Conservation (phyloP, 148 eudicot genomes). For the Camellia granthamiana region DNA sequence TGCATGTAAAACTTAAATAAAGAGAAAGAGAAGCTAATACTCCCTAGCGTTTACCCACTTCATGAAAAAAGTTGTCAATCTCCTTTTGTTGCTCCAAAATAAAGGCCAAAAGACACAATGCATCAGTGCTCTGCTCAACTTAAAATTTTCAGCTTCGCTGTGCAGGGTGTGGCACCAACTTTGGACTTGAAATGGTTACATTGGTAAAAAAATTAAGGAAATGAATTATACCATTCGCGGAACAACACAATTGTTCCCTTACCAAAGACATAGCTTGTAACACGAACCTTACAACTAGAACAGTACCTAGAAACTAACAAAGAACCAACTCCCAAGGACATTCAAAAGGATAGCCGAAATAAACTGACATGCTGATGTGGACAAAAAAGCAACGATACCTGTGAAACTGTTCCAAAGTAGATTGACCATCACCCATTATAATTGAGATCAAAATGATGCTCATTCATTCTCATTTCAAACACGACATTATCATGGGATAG, state of each 20-base stretch:
- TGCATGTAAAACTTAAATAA: conserved; percentile 35
- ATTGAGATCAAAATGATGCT: conserved; percentile 6
- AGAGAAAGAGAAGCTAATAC: conserved; percentile 61
- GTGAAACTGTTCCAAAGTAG: conserved; percentile 25
- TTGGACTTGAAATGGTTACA: conserved; percentile 26
- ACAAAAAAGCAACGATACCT: conserved; percentile 28
- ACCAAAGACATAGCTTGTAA: conserved; percentile 28
- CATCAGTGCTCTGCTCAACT: conserved; percentile 45
- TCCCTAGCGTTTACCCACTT: conserved; percentile 63
- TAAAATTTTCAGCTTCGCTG: conserved; percentile 40
- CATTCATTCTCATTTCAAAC: conserved; percentile 12
- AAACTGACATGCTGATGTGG: conserved; percentile 20
- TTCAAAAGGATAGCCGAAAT: conserved; percentile 21
- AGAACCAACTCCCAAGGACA: conserved; percentile 23
- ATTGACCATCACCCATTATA: conserved; percentile 10
- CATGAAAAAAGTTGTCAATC: conserved; percentile 42
- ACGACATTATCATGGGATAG: neutral
- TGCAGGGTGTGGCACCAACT: conserved; percentile 40
- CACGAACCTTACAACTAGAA: conserved; percentile 24
- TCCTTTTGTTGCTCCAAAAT: conserved; percentile 48
- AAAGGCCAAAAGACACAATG: conserved; percentile 35
- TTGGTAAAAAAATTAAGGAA: conserved; percentile 14
- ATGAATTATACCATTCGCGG: conserved; percentile 8
- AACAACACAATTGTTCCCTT: conserved; percentile 21
- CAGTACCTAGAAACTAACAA: conserved; percentile 33